These are phyloP conservation scores for Tagetes patula DNA, from an alignment of 129 eudicot genomes.

Conservation along the genomic window DNA sequence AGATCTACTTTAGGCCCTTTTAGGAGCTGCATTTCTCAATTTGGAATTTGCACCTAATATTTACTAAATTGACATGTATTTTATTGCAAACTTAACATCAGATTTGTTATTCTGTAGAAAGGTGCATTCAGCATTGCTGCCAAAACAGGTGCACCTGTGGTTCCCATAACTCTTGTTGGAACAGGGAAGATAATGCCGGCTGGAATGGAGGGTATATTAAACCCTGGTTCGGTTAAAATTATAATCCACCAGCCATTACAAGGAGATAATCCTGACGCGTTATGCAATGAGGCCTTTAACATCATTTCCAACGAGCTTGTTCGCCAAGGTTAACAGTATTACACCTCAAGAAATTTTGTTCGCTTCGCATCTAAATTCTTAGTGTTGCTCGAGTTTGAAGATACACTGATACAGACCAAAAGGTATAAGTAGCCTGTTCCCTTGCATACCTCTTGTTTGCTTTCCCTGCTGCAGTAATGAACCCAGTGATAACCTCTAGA, in stretches of 20 bases:
- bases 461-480: neutral
- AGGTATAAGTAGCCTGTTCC: neutral
- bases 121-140: constrained; percentile 97
- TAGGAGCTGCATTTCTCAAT: neutral
- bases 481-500: neutral
- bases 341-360: constrained; percentile 22
- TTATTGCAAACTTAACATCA: constrained; percentile 5
- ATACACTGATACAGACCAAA: neutral
- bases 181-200: constrained; percentile 91
- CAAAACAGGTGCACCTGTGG: constrained; percentile 80
- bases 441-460: neutral
- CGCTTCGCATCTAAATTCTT: neutral
- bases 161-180: constrained; percentile 84
- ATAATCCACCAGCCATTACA: constrained; percentile 58
- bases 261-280: constrained; percentile 57
- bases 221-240: constrained; percentile 73
- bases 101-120: constrained; percentile 53
- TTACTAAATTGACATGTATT: neutral
- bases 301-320: constrained; percentile 60
- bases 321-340: constrained; percentile 38
- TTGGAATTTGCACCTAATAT: neutral
- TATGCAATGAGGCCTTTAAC: constrained; percentile 60
- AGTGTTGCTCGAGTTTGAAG: constrained; percentile 13
- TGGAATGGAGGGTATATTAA: constrained; percentile 67
- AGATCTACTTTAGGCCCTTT: constrained; percentile 9